Percentiles rank a stretch among this genome's conserved stretches.
Evolutionary conservation across 805 yeast genomes (phyloP).

Genomic region (Saturnispora dispora): DNA sequence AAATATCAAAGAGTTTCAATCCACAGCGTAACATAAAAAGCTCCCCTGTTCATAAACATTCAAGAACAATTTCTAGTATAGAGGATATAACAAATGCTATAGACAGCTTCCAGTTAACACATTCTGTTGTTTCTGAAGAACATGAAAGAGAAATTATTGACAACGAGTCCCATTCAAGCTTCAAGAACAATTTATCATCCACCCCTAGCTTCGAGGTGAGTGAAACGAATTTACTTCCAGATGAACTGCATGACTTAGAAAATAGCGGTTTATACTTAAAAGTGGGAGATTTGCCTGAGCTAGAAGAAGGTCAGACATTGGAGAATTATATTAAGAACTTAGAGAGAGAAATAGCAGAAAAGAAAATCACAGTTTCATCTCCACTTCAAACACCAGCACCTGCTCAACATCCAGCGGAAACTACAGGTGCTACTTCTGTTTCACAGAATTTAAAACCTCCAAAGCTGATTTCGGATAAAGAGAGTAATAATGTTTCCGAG

Average conservation of each 20-base stretch:
- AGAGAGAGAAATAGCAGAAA: constrained; percentile 2
- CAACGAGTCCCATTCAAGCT: background rate
- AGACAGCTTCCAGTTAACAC: constrained; percentile 9
- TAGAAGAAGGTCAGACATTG: constrained; percentile 7
- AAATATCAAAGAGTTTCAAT: constrained; percentile 1
- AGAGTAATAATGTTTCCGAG: background rate
- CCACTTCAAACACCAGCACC: background rate
- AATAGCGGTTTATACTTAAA: constrained; percentile 1
- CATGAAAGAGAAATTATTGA: background rate
- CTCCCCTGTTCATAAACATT: constrained; percentile 9
- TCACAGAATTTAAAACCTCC: background rate
- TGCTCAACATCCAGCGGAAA: background rate
- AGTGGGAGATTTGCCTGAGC: constrained; percentile 10
- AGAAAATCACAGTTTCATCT: background rate
- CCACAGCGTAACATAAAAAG: background rate
- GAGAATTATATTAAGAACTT: constrained; percentile 9
- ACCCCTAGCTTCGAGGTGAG: background rate
- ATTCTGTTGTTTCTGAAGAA: background rate
- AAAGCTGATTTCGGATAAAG: background rate
- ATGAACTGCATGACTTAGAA: background rate
- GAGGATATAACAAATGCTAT: constrained; percentile 14
- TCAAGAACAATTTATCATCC: background rate
- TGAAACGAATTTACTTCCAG: background rate
- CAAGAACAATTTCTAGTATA: constrained; percentile 14
- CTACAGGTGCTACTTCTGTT: background rate